Evolutionary conservation across 805 yeast species (phyloP).

Genomic region (Candida dajiaensis): DNA sequence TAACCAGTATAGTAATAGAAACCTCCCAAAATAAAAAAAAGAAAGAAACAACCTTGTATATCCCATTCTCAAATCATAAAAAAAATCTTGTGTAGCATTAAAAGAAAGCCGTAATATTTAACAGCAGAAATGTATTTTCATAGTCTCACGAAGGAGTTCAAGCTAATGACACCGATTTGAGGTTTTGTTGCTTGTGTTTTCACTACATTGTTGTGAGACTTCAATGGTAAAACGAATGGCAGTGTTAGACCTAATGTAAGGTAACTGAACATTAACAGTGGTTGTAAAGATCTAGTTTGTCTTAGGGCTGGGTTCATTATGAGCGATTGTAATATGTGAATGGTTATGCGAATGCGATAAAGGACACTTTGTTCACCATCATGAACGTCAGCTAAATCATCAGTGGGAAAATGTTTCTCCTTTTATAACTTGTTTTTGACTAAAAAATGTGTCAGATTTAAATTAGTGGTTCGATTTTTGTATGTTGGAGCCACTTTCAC

Average conservation of each 20-base stretch:
- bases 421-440: not conserved
- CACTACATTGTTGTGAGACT: constrained; percentile 10
- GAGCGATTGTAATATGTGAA: not conserved
- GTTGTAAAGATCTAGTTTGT: constrained; percentile 10
- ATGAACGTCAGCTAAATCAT: too few relatives aligned
- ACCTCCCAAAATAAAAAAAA: not conserved
- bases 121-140: not conserved
- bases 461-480: constrained; percentile 1
- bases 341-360: too few relatives aligned
- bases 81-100: not conserved
- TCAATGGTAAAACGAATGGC: constrained; percentile 18
- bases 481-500: not conserved
- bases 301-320: constrained; percentile 10
- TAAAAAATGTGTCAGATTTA: not conserved
- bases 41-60: not conserved
- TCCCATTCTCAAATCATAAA: not conserved
- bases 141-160: constrained; percentile 16
- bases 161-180: constrained; percentile 13
- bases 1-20: too few relatives aligned
- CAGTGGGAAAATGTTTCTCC: not conserved
- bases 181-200: constrained; percentile 2
- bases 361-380: too few relatives aligned
- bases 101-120: not conserved
- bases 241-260: constrained; percentile 17
- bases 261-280: constrained; percentile 20